Base-by-base conservation (phyloP, 2,329 filamentous ascomycete genomes). In the Fusarium sp. region DNA sequence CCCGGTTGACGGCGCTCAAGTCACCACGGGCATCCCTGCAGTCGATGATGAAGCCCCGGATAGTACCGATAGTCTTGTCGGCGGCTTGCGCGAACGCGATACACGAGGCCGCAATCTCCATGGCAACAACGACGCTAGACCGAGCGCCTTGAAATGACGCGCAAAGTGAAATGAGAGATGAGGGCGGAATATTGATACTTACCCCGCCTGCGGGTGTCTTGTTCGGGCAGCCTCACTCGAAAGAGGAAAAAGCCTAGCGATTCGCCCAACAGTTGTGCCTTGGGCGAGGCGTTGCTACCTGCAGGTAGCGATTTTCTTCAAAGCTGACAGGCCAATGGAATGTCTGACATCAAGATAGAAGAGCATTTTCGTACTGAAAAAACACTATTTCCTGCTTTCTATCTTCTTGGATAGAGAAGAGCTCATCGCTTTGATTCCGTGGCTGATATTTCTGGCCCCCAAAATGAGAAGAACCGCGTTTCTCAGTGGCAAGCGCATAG, bases 41-140 rank as follows among this genome's bases (percentile, higher is more conserved):
- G 17, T 66, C 46, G 6, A 14, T 10, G 1, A 42, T 24, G 5
- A 70, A 66, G 1, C 36, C 5, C 5, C 36, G 56, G 16, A 70
- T 44, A 5, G 44, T n/a, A 0, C 24, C 31, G 2, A 36, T 57
- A 1, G 62, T 44, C 27, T 51, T 55, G 29, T 70, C 66, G 0
- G 66, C 60, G 10, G 17, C 49, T 42, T 70, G 66, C 3, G 51
- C 53, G n/a, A 70, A 35, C 10, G 60, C 67, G 2, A 70, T 51
- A 9, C 66, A 70, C 0, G 60, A 44, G 6, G 67, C 62, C 5
- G 53, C 67, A 12, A 70, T 36, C 8, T 55, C 66, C 67, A 70
- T 66, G 4, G 2, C 44, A 7, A 2, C 12, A 14, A 16, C 11
- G 29, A 6, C 6, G 14, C 44, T 16, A 16, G 8, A 10, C 17